Conservation (phyloP, 345 rosid genomes). For the Euphorbia peplus region DNA sequence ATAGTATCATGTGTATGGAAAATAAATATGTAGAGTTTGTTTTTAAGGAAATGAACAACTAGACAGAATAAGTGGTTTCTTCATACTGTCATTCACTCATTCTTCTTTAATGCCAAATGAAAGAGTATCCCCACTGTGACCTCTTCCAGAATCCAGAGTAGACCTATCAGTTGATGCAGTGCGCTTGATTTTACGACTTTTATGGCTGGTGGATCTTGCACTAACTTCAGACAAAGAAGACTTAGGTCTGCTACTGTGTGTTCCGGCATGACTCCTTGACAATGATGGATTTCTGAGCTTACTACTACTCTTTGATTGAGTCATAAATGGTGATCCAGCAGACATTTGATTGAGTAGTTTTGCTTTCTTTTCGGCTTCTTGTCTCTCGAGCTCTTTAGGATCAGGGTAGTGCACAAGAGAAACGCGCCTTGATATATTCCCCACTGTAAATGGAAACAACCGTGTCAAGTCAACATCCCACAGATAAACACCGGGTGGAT, state of each 20-base stretch:
- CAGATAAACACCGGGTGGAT: neutral
- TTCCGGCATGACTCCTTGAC: conserved; percentile 26
- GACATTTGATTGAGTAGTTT: conserved; percentile 26
- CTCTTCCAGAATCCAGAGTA: conserved; percentile 22
- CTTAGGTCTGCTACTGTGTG: conserved; percentile 45
- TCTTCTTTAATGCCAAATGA: too few relatives aligned
- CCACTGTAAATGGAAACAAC: conserved; percentile 37
- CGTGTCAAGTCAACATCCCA: neutral
- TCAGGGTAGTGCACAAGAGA: conserved; percentile 62
- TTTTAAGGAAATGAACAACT: neutral
- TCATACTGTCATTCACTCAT: too few relatives aligned
- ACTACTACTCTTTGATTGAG: conserved; percentile 32
- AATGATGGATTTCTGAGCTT: conserved; percentile 29
- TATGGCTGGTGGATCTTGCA: conserved; percentile 35
- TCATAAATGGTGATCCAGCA: conserved; percentile 28
- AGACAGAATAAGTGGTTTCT: neutral
- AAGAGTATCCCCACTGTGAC: conserved; percentile 18
- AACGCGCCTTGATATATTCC: conserved; percentile 55
- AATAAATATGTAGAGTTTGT: too few relatives aligned
- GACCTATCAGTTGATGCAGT: conserved; percentile 25
- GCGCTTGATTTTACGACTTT: conserved; percentile 24
- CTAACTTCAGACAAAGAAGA: conserved; percentile 31
- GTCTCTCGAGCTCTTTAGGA: conserved; percentile 50
- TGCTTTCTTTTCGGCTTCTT: conserved; percentile 25
- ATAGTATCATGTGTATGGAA: too few relatives aligned